These are phyloP conservation scores for Verticillium longisporum DNA, from an alignment of 2,329 filamentous ascomycete genomes.

Conservation along the genomic window DNA sequence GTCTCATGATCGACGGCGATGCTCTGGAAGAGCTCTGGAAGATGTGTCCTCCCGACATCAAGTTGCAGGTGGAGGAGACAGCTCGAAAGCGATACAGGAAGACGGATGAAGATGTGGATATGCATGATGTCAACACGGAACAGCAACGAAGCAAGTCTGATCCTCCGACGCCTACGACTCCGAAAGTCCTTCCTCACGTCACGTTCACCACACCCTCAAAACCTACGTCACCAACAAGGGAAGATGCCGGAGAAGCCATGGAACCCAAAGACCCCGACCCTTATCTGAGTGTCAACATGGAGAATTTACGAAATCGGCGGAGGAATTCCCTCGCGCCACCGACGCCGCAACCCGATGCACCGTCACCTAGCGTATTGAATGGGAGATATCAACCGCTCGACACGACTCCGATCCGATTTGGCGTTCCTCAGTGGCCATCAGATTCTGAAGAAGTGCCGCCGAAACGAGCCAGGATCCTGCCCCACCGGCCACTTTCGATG, in stretches of 20 bases:
- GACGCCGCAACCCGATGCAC: conserved; percentile 23
- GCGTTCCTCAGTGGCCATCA: conserved; percentile 28
- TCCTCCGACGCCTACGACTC: conserved; percentile 39
- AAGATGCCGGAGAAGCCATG: conserved; percentile 48
- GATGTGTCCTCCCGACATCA: conserved; percentile 71
- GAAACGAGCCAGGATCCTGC: conserved; percentile 53
- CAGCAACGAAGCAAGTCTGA: conserved; percentile 29
- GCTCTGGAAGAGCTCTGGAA: conserved; percentile 85
- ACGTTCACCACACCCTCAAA: conserved; percentile 68
- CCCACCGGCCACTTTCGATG: conserved; percentile 23
- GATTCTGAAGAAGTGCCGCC: conserved; percentile 34
- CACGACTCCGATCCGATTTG: conserved; percentile 31
- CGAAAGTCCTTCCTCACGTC: conserved; percentile 55
- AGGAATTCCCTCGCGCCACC: conserved; percentile 52
- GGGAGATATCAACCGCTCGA: conserved; percentile 21
- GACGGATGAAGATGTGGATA: conserved; percentile 62
- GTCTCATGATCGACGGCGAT: conserved; percentile 82
- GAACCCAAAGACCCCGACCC: conserved; percentile 84
- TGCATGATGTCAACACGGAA: conserved; percentile 56
- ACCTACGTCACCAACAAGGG: conserved; percentile 54
- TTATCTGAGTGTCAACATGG: conserved; percentile 85
- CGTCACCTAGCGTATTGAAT: conserved; percentile 18
- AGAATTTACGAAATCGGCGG: conserved; percentile 66
- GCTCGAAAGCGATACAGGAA: conserved; percentile 67
- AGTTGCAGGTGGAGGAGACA: conserved; percentile 79